These are phyloP conservation scores for Zalerion maritima DNA, from an alignment of 495 filamentous ascomycete genomes.

Conservation along the genomic window DNA sequence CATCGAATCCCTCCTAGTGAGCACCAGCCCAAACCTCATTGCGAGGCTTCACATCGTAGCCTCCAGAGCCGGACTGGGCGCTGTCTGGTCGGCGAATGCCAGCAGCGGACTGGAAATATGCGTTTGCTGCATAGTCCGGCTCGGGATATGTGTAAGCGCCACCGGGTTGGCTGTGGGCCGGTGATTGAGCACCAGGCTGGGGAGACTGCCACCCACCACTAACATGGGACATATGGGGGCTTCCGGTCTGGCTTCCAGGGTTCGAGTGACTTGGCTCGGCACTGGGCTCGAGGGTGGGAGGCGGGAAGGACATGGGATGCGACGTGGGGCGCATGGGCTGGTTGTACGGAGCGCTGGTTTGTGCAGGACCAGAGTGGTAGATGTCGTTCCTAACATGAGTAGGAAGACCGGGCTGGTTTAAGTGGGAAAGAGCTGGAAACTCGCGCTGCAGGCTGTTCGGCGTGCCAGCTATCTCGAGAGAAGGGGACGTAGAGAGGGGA, in stretches of 20 bases:
- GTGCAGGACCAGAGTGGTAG: constrained; percentile 54
- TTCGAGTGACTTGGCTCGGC: constrained; percentile 56
- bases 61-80: constrained; percentile 47
- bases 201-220: constrained; percentile 63
- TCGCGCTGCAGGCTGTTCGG: constrained; percentile 59
- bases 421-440: constrained; percentile 49
- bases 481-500: constrained; percentile 64
- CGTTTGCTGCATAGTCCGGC: constrained; percentile 44
- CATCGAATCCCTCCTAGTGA: no score
- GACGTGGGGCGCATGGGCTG: constrained; percentile 46
- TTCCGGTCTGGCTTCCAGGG: constrained; percentile 47
- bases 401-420: constrained; percentile 58
- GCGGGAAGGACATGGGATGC: constrained; percentile 65
- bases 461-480: constrained; percentile 57
- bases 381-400: constrained; percentile 68
- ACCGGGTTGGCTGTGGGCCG: constrained; percentile 39
- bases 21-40: constrained; percentile 25
- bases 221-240: constrained; percentile 61
- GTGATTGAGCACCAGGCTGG: constrained; percentile 49
- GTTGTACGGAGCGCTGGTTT: constrained; percentile 49
- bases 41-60: constrained; percentile 48
- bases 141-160: constrained; percentile 59
- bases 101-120: constrained; percentile 49
- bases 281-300: constrained; percentile 76
- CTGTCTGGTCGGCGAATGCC: constrained; percentile 54